These are phyloP conservation scores for Didymosphaeria variabile DNA, from an alignment of 2,329 filamentous ascomycete species.

Conservation along the genomic window DNA sequence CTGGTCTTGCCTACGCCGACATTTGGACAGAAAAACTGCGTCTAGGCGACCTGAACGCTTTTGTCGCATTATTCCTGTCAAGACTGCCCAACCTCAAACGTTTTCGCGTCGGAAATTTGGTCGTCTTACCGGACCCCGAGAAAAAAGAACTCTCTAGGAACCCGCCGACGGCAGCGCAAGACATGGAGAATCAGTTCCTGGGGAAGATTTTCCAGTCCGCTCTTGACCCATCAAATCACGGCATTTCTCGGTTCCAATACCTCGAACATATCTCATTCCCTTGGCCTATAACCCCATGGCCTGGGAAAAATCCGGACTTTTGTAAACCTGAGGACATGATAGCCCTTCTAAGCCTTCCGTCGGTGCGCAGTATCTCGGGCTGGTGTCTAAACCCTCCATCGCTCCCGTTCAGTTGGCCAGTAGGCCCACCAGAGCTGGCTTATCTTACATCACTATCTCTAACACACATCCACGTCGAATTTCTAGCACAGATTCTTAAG, in stretches of 20 bases:
- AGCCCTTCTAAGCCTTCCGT: conserved; percentile 5
- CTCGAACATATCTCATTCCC: conserved; percentile 1
- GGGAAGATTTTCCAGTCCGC: conserved; percentile 2
- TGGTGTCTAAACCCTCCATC: background rate
- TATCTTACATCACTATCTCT: conserved; percentile 5
- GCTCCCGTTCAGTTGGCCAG: background rate
- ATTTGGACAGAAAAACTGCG: conserved; percentile 3
- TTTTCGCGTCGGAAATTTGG: conserved; percentile 1
- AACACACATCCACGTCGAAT: background rate
- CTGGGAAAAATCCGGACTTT: conserved; percentile 1
- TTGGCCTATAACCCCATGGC: background rate
- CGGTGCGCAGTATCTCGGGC: conserved; percentile 1
- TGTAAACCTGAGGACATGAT: background rate
- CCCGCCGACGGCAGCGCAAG: background rate
- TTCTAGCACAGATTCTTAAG: conserved; percentile 1
- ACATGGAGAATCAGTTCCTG: conserved; percentile 2
- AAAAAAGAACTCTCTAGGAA: background rate
- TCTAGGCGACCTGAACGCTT: conserved; percentile 1
- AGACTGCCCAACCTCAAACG: conserved; percentile 1
- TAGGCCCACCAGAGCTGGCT: background rate
- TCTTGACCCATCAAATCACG: conserved; percentile 6
- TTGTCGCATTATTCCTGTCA: conserved; percentile 4
- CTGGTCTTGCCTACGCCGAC: conserved; percentile 2
- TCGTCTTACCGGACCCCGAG: conserved; percentile 1
- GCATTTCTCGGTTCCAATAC: background rate